These are phyloP conservation scores for Tricholoma terreum DNA, from an alignment of 768 basidiomycete species.

Conservation along the genomic window DNA sequence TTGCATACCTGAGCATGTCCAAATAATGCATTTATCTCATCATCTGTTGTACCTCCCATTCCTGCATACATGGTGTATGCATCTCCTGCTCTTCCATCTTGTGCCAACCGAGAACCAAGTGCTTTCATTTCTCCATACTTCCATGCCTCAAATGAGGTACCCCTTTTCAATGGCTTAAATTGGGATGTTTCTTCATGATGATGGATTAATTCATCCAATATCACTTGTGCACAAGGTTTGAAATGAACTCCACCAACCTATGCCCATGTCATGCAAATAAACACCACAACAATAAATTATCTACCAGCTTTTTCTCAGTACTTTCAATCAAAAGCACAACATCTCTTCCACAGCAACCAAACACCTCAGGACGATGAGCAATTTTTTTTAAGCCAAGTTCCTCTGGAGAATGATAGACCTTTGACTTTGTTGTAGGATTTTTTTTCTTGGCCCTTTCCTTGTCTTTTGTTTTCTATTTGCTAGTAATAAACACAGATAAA, in stretches of 20 bases:
- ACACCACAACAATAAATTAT: background rate
- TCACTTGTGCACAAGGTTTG: background rate
- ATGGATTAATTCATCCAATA: background rate
- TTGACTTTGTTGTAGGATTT: background rate
- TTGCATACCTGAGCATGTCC: constrained; percentile 2
- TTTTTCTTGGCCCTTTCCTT: background rate
- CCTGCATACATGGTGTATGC: constrained; percentile 3
- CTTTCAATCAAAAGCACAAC: background rate
- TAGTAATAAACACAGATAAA: background rate
- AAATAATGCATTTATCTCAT: constrained; percentile 2
- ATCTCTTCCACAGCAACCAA: background rate
- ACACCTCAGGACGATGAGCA: background rate
- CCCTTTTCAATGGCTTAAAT: background rate
- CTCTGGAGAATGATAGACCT: background rate
- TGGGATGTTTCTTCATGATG: background rate
- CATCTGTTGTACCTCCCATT: background rate
- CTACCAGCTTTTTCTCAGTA: background rate
- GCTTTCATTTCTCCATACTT: constrained; percentile 4
- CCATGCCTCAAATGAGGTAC: constrained; percentile 2
- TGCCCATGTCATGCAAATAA: background rate
- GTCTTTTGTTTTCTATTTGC: background rate
- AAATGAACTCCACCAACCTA: constrained; percentile 2
- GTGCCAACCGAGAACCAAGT: constrained; percentile 1
- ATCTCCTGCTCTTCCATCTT: constrained; percentile 6
- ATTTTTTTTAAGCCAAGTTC: constrained; percentile 1